phyloP scores from a whole-genome alignment of 2,329 filamentous ascomycete species.

The Fonsecaea multimorphosa region DNA sequence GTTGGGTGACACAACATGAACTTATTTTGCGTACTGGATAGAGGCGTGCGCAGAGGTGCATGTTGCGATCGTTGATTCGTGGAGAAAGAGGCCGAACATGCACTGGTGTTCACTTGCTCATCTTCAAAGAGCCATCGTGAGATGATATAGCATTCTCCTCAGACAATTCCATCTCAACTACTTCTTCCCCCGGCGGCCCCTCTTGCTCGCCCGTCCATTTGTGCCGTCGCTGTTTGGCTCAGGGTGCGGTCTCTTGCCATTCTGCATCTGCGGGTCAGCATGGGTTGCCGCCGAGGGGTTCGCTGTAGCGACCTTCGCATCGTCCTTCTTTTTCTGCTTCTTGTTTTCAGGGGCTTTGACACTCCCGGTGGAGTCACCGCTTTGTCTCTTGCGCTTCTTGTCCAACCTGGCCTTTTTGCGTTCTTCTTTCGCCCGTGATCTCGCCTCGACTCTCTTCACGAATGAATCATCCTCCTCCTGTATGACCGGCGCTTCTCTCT shows the following conservation, averaged over 20 bases:
- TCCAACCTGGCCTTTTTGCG: constrained; percentile 45
- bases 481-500: neutral
- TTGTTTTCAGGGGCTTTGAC: constrained; percentile 21
- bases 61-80: neutral
- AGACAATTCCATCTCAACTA: neutral
- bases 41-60: neutral
- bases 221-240: constrained; percentile 4
- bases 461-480: constrained; percentile 43
- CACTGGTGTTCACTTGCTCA: neutral
- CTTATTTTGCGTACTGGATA: neutral
- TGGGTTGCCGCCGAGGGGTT: neutral
- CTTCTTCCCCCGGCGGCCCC: neutral
- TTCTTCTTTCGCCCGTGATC: constrained; percentile 52
- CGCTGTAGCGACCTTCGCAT: constrained; percentile 1
- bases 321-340: constrained; percentile 32
- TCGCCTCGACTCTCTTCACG: constrained; percentile 50
- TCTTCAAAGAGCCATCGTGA: neutral
- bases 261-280: constrained; percentile 5
- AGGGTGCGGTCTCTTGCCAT: constrained; percentile 19
- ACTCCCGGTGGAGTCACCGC: constrained; percentile 36
- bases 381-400: constrained; percentile 49
- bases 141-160: neutral
- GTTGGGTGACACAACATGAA: constrained; percentile 24
- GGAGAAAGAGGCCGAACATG: neutral
- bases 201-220: constrained; percentile 22